Evolutionary conservation across 176 grass and related monocot species (phyloP), one percentile per base, ranked within the genome.

Genomic region (Elymus sibiricus): DNA sequence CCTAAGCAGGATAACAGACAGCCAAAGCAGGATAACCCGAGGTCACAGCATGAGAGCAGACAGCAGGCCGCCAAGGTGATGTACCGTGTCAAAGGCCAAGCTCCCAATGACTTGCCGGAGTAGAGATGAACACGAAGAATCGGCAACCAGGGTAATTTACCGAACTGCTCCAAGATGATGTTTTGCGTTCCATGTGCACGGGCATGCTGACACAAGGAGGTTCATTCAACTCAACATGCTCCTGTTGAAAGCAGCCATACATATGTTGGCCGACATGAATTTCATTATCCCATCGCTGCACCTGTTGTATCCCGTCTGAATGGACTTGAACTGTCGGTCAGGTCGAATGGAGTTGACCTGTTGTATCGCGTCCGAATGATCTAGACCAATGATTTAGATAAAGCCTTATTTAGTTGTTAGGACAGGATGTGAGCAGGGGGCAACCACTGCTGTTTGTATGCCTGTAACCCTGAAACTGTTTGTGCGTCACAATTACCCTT

Each of bases 31-130:
- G 90, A 92, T 64, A 83, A 82, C 67, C 19, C 34, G n/a, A 92
- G 88, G 78, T 69, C 22, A 7, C 77, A 78, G 59, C 79, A 92
- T 60, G 93, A 92, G 59, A 90, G 84, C 76, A 80, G 68, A 37
- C 93, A 92, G 70, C 90, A 88, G 80, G 84, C 38, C 21, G 78
- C 77, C 51, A 95, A 95, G 84, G 81, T 83, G 51, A 70, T 84
- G 19, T 95, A 93, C 81, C 90, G 90, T 42, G 59, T 93, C 12
- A 95, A 93, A 85, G 11, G 40, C 28, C 84, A 74, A 68, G 64
- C n/a, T 74, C 35, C 83, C 7, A 87, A 84, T 42, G 90, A 84
- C 53, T 56, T 77, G 25, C 37, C 68, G 14, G 85, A 95, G 59
- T 87, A 84, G 17, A 55, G 46, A 79, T 82, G 79, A 76, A 46